A percentile compares a stretch with the other conserved stretches of the same genome.
Evolutionary conservation across 1,284 basidiomycete genomes (phyloP).

Genomic region (Trichosporon coremiiforme): DNA sequence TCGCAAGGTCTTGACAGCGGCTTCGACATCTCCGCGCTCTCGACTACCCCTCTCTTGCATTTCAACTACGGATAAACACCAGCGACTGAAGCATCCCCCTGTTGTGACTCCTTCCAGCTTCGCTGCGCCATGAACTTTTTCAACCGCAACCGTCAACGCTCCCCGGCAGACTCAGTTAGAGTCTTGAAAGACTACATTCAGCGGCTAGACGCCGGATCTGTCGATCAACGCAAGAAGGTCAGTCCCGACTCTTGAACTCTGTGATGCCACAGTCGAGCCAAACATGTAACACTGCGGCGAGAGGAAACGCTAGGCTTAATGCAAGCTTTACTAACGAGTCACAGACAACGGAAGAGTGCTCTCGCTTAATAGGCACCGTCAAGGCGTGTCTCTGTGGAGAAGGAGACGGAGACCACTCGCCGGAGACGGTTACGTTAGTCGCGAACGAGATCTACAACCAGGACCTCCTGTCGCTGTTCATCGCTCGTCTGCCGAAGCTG

Average conservation of each 20-base stretch:
- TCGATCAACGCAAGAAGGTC: conserved; percentile 77
- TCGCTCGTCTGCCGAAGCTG: conserved; percentile 77
- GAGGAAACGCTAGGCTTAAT: too few species aligned
- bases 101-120: neutral
- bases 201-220: conserved; percentile 69
- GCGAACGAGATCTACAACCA: conserved; percentile 94
- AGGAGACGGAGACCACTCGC: conserved; percentile 58
- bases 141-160: conserved; percentile 76
- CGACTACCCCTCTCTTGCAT: neutral
- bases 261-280: neutral
- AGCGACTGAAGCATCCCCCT: neutral
- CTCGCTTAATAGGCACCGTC: conserved; percentile 39
- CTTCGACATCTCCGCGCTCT: neutral
- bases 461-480: conserved; percentile 80
- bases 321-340: neutral
- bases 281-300: too few species aligned
- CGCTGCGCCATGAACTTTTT: conserved; percentile 79
- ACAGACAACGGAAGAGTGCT: conserved; percentile 40
- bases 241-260: conserved; percentile 35
- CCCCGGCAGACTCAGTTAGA: conserved; percentile 80
- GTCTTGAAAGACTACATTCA: conserved; percentile 75
- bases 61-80: neutral
- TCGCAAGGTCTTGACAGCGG: neutral
- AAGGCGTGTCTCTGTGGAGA: conserved; percentile 47
- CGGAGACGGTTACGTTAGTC: conserved; percentile 85